Conservation (phyloP, 805 yeast genomes). For the Ogataea saltuana region DNA sequence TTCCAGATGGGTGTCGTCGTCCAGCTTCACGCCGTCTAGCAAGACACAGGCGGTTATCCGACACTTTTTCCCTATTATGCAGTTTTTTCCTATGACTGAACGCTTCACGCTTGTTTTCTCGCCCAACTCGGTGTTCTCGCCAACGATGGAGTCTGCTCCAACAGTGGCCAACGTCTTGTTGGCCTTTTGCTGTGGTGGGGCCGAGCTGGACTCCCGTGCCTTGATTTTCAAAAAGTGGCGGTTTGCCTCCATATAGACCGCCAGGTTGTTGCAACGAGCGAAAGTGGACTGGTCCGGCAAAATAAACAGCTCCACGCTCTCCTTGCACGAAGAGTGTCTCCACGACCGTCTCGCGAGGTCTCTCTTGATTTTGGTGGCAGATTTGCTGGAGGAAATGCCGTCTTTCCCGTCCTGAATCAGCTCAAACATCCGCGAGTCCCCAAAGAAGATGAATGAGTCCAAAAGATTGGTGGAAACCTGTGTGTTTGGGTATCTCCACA, state of each 20-base stretch:
- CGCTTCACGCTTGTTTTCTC: conserved; percentile 87
- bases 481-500: conserved; percentile 84
- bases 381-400: conserved; percentile 38
- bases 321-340: conserved; percentile 64
- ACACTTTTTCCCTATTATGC: conserved; percentile 81
- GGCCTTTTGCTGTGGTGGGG: conserved; percentile 7
- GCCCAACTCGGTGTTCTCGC: conserved; percentile 63
- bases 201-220: conserved; percentile 42
- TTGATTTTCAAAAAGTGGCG: conserved; percentile 68
- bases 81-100: conserved; percentile 73
- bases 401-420: conserved; percentile 44
- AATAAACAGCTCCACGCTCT: conserved; percentile 66
- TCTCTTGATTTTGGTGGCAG: conserved; percentile 70
- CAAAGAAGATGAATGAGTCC: conserved; percentile 71
- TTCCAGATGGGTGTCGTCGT: conserved; percentile 77
- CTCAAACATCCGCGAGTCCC: conserved; percentile 53
- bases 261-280: conserved; percentile 73
- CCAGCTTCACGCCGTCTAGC: conserved; percentile 67
- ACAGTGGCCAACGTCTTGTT: conserved; percentile 64
- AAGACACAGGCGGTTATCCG: conserved; percentile 85
- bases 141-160: conserved; percentile 86
- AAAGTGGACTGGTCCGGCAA: conserved; percentile 71
- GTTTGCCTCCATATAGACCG: conserved; percentile 88
- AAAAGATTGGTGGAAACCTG: conserved; percentile 74
- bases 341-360: conserved; percentile 91